Evolutionary conservation across 257 asterid species (phyloP).

Genomic region (Nicotiana undulata): DNA sequence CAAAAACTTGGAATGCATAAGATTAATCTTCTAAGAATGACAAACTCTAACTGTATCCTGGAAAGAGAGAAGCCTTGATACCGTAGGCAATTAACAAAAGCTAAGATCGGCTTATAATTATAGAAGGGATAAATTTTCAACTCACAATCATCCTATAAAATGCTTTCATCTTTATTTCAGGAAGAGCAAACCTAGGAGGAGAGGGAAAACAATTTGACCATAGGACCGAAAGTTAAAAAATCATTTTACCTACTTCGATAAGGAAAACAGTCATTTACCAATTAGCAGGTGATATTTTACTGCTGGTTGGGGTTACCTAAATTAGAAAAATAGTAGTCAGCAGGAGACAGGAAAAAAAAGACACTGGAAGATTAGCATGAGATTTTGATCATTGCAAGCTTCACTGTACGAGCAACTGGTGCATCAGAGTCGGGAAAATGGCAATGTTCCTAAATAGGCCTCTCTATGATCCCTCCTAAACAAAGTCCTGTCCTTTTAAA

Average conservation of each 20-base stretch:
- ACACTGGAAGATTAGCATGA: neutral
- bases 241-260: neutral
- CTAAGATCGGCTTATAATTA: neutral
- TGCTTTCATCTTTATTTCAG: neutral
- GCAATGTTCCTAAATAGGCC: constrained; percentile 2
- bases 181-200: neutral
- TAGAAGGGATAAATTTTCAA: neutral
- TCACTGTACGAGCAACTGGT: constrained; percentile 1
- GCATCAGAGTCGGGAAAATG: neutral
- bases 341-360: neutral
- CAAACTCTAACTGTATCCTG: neutral
- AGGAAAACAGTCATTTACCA: neutral
- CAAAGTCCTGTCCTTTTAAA: neutral
- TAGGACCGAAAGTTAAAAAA: neutral
- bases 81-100: neutral
- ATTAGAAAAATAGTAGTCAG: neutral
- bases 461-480: constrained; percentile 5
- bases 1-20: constrained; percentile 8
- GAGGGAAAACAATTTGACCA: neutral
- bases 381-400: neutral
- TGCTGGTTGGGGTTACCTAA: neutral
- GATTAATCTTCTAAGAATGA: neutral
- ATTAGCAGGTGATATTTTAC: neutral
- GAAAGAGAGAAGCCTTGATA: neutral
- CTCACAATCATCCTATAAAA: neutral